Evolutionary conservation across 1,139 yeast genomes (phyloP).

Genomic region (Blastobotrys ciferrii): DNA sequence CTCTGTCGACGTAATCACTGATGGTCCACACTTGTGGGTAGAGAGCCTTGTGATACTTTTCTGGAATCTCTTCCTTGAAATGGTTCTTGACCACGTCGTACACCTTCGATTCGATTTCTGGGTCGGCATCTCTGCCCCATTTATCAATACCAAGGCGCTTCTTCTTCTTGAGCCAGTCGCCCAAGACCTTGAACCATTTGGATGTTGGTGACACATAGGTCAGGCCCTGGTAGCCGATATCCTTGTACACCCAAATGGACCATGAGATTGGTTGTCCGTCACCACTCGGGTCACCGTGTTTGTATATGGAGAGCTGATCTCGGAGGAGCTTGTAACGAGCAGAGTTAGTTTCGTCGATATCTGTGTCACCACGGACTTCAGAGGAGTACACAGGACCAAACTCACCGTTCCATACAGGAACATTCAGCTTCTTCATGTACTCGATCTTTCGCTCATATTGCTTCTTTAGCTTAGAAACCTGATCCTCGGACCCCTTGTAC

Average conservation of each 20-base stretch:
- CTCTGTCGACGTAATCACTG: slow-evolving; percentile 40
- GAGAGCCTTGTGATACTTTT: slow-evolving; percentile 37
- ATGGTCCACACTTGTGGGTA: slow-evolving; percentile 44
- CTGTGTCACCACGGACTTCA: slow-evolving; percentile 41
- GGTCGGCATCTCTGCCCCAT: slow-evolving; percentile 49
- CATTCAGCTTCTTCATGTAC: slow-evolving; percentile 40
- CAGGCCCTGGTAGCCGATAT: slow-evolving; percentile 49
- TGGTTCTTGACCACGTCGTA: slow-evolving; percentile 40
- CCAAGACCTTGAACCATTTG: slow-evolving; percentile 43
- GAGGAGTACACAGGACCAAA: slow-evolving; percentile 51
- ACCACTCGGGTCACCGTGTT: slow-evolving; percentile 46
- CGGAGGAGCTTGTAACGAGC: slow-evolving; percentile 43
- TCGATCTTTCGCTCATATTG: slow-evolving; percentile 45
- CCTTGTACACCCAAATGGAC: slow-evolving; percentile 54
- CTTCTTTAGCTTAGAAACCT: slow-evolving; percentile 36
- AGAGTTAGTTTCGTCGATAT: slow-evolving; percentile 40
- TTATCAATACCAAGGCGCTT: slow-evolving; percentile 45
- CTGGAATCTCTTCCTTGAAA: slow-evolving; percentile 41
- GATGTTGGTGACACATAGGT: slow-evolving; percentile 46
- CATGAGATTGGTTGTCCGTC: slow-evolving; percentile 45
- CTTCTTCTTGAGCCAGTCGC: slow-evolving; percentile 44
- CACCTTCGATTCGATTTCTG: slow-evolving; percentile 36
- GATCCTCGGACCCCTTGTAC: slow-evolving; percentile 25
- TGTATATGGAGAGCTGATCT: slow-evolving; percentile 46
- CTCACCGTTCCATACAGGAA: slow-evolving; percentile 54